Percentiles rank a stretch among this genome's conserved stretches.
These are phyloP conservation scores for Pseudohalonectria lignicola DNA, from an alignment of 2,329 filamentous ascomycete genomes.

Conservation along the genomic window DNA sequence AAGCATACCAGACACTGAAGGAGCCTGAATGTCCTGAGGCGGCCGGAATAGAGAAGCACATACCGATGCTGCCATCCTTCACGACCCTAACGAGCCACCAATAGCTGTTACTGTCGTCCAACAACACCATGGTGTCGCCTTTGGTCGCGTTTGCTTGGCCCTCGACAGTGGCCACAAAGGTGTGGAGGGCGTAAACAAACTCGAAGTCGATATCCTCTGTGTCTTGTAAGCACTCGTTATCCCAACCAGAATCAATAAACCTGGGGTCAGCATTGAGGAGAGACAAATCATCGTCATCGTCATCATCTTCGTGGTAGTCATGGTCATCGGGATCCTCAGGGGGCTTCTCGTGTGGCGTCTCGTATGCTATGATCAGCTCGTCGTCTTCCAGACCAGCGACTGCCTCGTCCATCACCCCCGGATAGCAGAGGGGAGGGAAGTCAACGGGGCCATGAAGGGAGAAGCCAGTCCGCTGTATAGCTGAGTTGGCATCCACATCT, in stretches of 20 bases:
- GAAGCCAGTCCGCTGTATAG: too few species aligned
- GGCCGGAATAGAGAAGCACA: conserved; percentile 8
- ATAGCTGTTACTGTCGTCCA: conserved; percentile 98
- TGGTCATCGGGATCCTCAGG: conserved; percentile 17
- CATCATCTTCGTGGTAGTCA: conserved; percentile 2
- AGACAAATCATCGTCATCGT: conserved; percentile 30
- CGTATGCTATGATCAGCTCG: conserved; percentile 1
- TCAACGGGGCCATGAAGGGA: too few species aligned
- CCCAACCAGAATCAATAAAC: conserved; percentile 64
- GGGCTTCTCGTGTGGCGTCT: too few species aligned
- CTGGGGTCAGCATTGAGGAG: conserved; percentile 38
- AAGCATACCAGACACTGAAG: not conserved
- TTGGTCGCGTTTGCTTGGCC: conserved; percentile 97
- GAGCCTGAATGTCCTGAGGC: not conserved
- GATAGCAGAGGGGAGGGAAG: too few species aligned
- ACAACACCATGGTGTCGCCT: conserved; percentile 94
- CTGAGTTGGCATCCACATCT: too few species aligned
- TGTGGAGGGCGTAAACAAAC: conserved; percentile 96
- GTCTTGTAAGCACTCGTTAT: conserved; percentile 75
- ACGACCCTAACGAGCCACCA: conserved; percentile 98
- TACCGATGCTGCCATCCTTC: conserved; percentile 90
- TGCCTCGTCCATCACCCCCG: conserved; percentile 3
- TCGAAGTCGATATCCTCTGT: conserved; percentile 99
- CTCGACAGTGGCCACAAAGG: conserved; percentile 94
- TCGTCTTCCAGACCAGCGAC: not conserved